Percentiles rank a stretch among this genome's conserved stretches.
phyloP scores from a whole-genome alignment of 2,329 filamentous ascomycete genomes.

The Alternaria sp. region DNA sequence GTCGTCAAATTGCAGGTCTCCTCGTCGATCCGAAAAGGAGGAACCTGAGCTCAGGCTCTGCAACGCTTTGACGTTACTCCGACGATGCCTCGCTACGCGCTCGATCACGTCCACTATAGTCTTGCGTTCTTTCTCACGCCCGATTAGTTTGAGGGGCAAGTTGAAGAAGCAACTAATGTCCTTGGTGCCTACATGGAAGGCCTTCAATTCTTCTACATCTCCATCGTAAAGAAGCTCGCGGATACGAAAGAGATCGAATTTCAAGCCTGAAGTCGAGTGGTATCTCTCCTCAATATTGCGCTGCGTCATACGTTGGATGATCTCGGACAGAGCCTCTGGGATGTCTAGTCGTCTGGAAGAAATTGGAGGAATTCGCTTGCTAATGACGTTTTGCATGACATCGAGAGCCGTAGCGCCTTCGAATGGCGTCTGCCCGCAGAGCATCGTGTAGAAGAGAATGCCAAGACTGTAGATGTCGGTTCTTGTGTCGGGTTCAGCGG shows the following conservation, averaged over 20 bases:
- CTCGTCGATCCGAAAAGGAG: constrained; percentile 58
- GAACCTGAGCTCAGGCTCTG: constrained; percentile 61
- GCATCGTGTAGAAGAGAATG: constrained; percentile 79
- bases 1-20: constrained; percentile 59
- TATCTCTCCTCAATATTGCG: constrained; percentile 89
- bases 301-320: constrained; percentile 91
- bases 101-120: constrained; percentile 75
- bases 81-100: constrained; percentile 72
- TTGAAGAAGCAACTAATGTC: constrained; percentile 94
- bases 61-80: constrained; percentile 49
- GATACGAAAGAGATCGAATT: constrained; percentile 77
- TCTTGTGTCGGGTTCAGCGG: constrained; percentile 82
- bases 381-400: constrained; percentile 88
- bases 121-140: constrained; percentile 74
- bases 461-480: constrained; percentile 95
- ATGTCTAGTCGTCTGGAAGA: constrained; percentile 81
- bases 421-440: constrained; percentile 78
- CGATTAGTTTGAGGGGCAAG: constrained; percentile 81
- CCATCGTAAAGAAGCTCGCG: constrained; percentile 77
- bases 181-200: constrained; percentile 78
- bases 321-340: constrained; percentile 78
- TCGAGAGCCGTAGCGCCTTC: constrained; percentile 82
- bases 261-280: constrained; percentile 85
- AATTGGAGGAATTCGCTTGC: constrained; percentile 76
- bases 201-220: constrained; percentile 71